Base-by-base conservation (phyloP, 2,329 filamentous ascomycete species). In the Uncinocarpus reesii region DNA sequence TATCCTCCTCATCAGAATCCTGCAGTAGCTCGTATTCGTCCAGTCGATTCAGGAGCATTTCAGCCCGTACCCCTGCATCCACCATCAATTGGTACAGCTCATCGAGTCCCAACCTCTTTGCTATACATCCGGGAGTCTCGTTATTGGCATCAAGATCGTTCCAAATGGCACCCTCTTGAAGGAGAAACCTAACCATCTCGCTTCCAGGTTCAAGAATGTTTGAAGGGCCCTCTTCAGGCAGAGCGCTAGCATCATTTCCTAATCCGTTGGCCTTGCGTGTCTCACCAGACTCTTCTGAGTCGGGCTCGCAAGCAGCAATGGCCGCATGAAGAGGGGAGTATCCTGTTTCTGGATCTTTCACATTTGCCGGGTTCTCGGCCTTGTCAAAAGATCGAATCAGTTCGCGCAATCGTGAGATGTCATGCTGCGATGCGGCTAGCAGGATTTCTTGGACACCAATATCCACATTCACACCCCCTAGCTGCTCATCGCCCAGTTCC, bases 151-250 rank as follows among this genome's bases (percentile, higher is more conserved):
- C 87, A 48, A 96, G 72, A 63, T 95, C 89, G 69, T 98, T 98
- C 92, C 92, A 98, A 57, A 96, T 95, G 8, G 87, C 92, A 26
- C 92, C 92, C 57, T 84, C 83, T 60, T 89, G 77, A 52, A 96
- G 80, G 6, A 96, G 74, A 60, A 92, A 78, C 56, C 78, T 77
- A 3, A 95, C 71, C 0, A 83, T 82, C 45, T 80, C 78, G 48
- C 76, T 75, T 2, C 81, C 84, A 32, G 77, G 76, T 40, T 81
- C 76, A 26, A 84, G 61, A 11, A 58, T 41, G 16, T 61, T 54
- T 23, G 58, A 56, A 11, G 54, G 64, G 32, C 51, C 23, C 62
- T 52, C 41, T 58, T 61, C 29, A n/a, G 46, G 51, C n/a, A 52
- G 43, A 51, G 45, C 3, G 41, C 54, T 43, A 18, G 42, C 52